These are phyloP conservation scores for Acidomyces sp. DNA, from an alignment of 495 filamentous ascomycete species.

Conservation along the genomic window DNA sequence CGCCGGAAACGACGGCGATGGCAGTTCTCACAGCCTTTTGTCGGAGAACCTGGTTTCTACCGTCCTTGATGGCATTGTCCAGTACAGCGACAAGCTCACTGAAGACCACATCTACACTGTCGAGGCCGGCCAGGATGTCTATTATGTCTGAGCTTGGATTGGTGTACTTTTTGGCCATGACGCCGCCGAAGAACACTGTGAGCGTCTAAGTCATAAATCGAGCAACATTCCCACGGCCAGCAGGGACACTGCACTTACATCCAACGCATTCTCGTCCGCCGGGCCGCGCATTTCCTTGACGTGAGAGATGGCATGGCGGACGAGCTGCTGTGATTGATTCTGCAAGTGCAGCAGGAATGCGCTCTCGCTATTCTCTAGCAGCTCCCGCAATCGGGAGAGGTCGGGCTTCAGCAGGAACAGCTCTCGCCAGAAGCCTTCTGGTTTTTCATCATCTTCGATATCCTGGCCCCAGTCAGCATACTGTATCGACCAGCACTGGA, in stretches of 20 bases:
- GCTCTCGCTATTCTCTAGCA: constrained; percentile 53
- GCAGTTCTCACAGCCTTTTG: constrained; percentile 70
- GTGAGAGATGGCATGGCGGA: constrained; percentile 55
- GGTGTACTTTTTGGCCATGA: constrained; percentile 81
- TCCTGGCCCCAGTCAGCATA: constrained; percentile 29
- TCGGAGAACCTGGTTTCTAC: constrained; percentile 56
- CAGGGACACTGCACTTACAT: constrained; percentile 45
- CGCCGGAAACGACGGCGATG: constrained; percentile 74
- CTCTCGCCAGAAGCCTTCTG: constrained; percentile 91
- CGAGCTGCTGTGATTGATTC: constrained; percentile 64
- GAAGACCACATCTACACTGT: constrained; percentile 74
- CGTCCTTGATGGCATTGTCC: constrained; percentile 69
- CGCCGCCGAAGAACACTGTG: constrained; percentile 67
- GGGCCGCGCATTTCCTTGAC: constrained; percentile 49
- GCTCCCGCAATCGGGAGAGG: constrained; percentile 44
- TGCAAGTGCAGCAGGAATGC: constrained; percentile 61
- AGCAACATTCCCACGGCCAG: not conserved
- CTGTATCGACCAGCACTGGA: not conserved
- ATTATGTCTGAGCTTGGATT: constrained; percentile 95
- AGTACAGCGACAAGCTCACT: constrained; percentile 75
- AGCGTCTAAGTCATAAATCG: constrained; percentile 58
- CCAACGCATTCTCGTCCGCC: constrained; percentile 67
- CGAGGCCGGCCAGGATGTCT: constrained; percentile 70
- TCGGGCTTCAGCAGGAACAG: constrained; percentile 84
- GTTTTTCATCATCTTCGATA: constrained; percentile 50